These are phyloP conservation scores for Neopestalotiopsis rosae DNA, from an alignment of 2,329 filamentous ascomycete species.

Conservation along the genomic window DNA sequence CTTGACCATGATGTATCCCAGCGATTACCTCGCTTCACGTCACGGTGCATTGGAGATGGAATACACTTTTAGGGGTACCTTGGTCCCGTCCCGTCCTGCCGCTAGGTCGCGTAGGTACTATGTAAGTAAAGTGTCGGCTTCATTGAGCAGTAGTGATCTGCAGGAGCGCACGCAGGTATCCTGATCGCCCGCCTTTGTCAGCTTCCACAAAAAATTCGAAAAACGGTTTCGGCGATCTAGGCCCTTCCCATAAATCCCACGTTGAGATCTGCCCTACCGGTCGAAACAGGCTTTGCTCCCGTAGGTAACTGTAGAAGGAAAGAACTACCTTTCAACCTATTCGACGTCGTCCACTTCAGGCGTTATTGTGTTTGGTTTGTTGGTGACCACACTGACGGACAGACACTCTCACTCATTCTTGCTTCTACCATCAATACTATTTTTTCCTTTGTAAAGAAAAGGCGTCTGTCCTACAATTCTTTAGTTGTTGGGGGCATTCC, in stretches of 20 bases:
- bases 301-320: neutral
- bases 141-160: neutral
- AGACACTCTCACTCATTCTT: too few relatives aligned
- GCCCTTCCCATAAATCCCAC: conserved; percentile 1
- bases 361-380: too few relatives aligned
- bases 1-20: too few relatives aligned
- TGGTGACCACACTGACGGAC: too few relatives aligned
- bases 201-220: conserved; percentile 9
- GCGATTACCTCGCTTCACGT: neutral
- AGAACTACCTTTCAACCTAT: neutral
- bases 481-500: too few relatives aligned
- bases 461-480: too few relatives aligned
- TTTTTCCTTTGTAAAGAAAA: too few relatives aligned
- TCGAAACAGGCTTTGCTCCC: neutral
- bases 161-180: conserved; percentile 7
- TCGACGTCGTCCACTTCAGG: too few relatives aligned
- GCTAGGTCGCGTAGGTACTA: neutral
- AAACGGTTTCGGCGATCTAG: conserved; percentile 4
- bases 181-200: conserved; percentile 8
- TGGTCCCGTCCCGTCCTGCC: neutral
- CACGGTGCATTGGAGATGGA: neutral
- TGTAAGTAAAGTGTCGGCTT: neutral
- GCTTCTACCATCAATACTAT: too few relatives aligned
- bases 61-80: neutral
- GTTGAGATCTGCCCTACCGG: neutral